phyloP scores from a whole-genome alignment of 2,329 filamentous ascomycete species.

The Stagonosporopsis tanaceti region DNA sequence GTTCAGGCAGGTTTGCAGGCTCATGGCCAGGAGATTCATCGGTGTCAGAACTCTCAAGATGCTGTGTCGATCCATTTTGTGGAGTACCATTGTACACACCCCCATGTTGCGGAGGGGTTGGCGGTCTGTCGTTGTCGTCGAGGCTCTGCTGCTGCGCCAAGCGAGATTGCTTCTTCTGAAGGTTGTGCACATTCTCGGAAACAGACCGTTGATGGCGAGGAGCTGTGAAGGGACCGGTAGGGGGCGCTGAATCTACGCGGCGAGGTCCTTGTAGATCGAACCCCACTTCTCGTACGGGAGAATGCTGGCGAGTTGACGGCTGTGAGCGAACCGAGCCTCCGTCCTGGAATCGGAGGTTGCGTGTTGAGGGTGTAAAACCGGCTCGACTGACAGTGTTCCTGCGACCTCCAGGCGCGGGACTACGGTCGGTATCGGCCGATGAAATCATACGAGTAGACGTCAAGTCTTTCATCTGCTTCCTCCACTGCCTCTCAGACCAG shows the following conservation, averaged over 20 bases:
- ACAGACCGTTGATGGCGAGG: conserved; percentile 58
- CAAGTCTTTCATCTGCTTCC: conserved; percentile 85
- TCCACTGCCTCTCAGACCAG: conserved; percentile 91
- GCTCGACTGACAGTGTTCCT: conserved; percentile 55
- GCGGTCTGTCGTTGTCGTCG: conserved; percentile 45
- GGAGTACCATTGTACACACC: conserved; percentile 22
- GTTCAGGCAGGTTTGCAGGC: conserved; percentile 39
- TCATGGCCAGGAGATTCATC: conserved; percentile 42
- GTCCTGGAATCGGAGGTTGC: conserved; percentile 55
- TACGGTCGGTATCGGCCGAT: conserved; percentile 44
- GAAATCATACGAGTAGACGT: conserved; percentile 79
- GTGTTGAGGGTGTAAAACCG: conserved; percentile 46
- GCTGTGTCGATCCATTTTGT: conserved; percentile 31
- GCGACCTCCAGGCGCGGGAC: conserved; percentile 49
- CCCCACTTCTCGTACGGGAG: conserved; percentile 48
- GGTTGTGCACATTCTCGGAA: conserved; percentile 56
- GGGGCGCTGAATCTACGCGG: conserved; percentile 56
- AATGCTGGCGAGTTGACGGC: conserved; percentile 55
- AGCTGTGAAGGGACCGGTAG: conserved; percentile 32
- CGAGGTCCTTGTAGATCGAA: conserved; percentile 41
- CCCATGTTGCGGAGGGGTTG: conserved; percentile 54
- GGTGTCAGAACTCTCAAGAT: conserved; percentile 42
- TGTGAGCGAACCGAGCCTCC: conserved; percentile 52
- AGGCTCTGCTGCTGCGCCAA: conserved; percentile 47
- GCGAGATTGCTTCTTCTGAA: conserved; percentile 51